A percentile compares a stretch with the other conserved stretches of the same genome.
Conservation (phyloP, 805 yeast genomes). For the Wickerhamiella occidentalis region DNA sequence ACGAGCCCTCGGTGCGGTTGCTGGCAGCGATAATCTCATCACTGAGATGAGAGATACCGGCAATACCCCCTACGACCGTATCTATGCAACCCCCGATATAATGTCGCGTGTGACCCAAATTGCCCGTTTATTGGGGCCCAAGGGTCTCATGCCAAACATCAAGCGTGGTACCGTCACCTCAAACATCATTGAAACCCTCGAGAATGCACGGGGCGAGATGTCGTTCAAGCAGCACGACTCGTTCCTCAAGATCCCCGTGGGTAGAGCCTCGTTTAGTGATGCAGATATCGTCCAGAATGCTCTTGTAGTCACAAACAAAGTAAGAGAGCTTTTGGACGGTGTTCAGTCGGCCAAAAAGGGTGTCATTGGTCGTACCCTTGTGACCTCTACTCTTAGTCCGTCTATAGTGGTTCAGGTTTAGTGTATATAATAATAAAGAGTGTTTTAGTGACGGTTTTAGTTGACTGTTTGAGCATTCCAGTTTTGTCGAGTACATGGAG, state of each 20-base stretch:
- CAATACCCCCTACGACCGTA: slow-evolving; percentile 50
- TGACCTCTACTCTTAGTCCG: slow-evolving; percentile 69
- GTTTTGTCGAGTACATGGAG: too few relatives aligned
- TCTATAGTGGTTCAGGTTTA: slow-evolving; percentile 49
- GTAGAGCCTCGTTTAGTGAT: slow-evolving; percentile 66
- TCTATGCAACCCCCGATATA: slow-evolving; percentile 78
- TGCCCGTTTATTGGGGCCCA: slow-evolving; percentile 79
- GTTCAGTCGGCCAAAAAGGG: slow-evolving; percentile 25
- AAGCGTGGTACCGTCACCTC: slow-evolving; percentile 77
- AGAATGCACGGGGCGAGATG: slow-evolving; percentile 48
- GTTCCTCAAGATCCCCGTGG: slow-evolving; percentile 55
- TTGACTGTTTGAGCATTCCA: too few relatives aligned
- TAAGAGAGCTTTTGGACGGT: slow-evolving; percentile 33
- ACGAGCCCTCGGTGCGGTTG: slow-evolving; percentile 47
- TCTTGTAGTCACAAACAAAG: slow-evolving; percentile 50
- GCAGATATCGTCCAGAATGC: slow-evolving; percentile 61
- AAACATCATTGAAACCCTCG: slow-evolving; percentile 45
- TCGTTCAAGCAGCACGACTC: slow-evolving; percentile 66
- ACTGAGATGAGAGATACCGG: slow-evolving; percentile 46
- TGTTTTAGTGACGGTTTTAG: too few relatives aligned
- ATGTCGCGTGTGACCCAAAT: slow-evolving; percentile 46
- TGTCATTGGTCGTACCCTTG: slow-evolving; percentile 55
- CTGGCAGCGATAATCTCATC: slow-evolving; percentile 64
- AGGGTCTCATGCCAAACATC: slow-evolving; percentile 74
- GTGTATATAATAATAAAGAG: too few relatives aligned